A percentile compares a stretch with the other conserved stretches of the same genome.
Conservation (phyloP, 2,329 filamentous ascomycete species). For the Epichloe typhina region DNA sequence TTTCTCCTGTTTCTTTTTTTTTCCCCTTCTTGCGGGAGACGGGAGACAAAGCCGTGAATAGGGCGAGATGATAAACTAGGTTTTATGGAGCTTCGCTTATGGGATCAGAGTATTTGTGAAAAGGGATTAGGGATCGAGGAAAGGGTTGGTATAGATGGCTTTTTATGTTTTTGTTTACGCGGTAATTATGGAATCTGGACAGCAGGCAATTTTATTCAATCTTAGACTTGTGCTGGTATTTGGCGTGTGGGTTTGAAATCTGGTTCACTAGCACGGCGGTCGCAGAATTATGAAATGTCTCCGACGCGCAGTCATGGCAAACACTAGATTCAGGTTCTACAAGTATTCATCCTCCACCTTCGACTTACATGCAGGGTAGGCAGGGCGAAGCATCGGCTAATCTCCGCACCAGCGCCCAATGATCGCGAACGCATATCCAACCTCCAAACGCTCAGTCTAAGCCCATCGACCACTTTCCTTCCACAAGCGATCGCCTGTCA, state of each 20-base stretch:
- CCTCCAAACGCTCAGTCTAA: neutral
- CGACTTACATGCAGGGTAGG: neutral
- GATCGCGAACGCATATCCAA: slow-evolving; percentile 6
- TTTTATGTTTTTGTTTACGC: neutral
- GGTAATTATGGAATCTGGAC: neutral
- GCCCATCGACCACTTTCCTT: slow-evolving; percentile 3
- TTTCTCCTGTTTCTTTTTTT: neutral
- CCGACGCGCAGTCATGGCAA: no score
- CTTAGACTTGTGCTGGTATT: no score
- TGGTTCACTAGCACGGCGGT: no score
- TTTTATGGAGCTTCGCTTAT: no score
- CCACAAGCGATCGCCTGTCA: slow-evolving; percentile 2
- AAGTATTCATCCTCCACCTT: neutral
- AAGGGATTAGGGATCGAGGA: neutral
- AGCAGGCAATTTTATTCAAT: neutral
- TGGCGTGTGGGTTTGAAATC: neutral
- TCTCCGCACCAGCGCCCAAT: neutral
- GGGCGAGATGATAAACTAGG: no score
- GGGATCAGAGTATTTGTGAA: neutral
- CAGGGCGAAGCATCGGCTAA: slow-evolving; percentile 11
- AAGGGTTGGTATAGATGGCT: neutral
- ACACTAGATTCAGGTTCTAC: no score
- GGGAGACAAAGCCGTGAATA: no score
- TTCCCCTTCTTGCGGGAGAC: neutral
- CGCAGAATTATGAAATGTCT: no score